Base-by-base conservation (phyloP, 129 eudicot genomes). In the Artemisia annua region DNA sequence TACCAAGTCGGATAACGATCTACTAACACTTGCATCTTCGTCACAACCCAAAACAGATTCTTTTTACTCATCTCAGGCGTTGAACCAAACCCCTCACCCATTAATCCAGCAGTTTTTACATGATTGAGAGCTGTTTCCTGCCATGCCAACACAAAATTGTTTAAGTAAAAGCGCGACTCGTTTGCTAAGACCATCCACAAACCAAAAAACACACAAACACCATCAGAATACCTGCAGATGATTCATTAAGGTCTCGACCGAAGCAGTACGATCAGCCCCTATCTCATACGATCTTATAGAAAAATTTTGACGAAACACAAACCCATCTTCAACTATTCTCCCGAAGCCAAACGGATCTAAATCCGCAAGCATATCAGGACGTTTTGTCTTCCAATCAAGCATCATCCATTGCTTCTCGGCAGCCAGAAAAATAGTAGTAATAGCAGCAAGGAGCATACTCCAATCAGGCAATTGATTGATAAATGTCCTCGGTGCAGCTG, bases 331-430 rank as follows among this genome's bases (percentile, higher is more conserved):
- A 46, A 95, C 97, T 54, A 88, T 87, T 76, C 88, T 80, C 51
- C 98, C 97, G 14, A 95, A 65, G 55, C 91, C 96, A 80, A 88
- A 95, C 3, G 99, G 95, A 73, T 95, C 99, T 57, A 96, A 84
- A 74, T 95, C 99, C 54, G 74, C 69, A 78, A 95, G 97, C 87
- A 81, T 81, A 48, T 95, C 99, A 3, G 99, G 84, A 18, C 99
- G 84, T 69, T 86, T 95, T 0, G 99, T 92, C 81, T 95, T 95
- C 99, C 97, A 95, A 74, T 95, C 99, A 59, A 95, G 86, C 97
- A 90, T 95, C 99, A 88, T 95, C 99, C 97, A 95, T 74, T 95
- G 99, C 85, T 95, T 95, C 76, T 95, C 99, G 8, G 99, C 99
- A 51, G 99, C 99, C 85, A 95, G 82, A 77, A 95, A 95, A 48